phyloP scores from a whole-genome alignment of 495 filamentous ascomycete genomes.

The Xylaria telfairii region DNA sequence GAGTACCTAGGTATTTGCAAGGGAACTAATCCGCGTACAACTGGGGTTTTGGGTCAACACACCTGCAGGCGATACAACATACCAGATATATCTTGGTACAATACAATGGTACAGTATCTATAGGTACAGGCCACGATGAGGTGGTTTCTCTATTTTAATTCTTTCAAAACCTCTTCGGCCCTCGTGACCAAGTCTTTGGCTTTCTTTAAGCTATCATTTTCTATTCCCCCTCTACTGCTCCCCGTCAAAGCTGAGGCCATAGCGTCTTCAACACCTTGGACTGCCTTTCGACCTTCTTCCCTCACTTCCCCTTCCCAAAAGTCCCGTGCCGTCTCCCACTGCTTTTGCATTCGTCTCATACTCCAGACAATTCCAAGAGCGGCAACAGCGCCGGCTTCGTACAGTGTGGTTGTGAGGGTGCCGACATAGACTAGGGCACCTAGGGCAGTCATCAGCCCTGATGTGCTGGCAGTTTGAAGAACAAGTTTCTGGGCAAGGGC shows the following conservation, averaged over 20 bases:
- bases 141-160: conserved; percentile 22
- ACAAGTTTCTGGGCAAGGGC: conserved; percentile 79
- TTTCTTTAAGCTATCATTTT: conserved; percentile 7
- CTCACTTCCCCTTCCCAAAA: conserved; percentile 79
- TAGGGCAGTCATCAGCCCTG: conserved; percentile 66
- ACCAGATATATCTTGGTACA: not conserved
- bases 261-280: conserved; percentile 71
- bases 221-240: not conserved
- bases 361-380: conserved; percentile 79
- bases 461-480: conserved; percentile 72
- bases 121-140: conserved; percentile 16
- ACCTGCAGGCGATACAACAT: not conserved
- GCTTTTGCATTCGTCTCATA: conserved; percentile 73
- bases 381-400: conserved; percentile 81
- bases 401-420: conserved; percentile 56
- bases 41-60: not conserved
- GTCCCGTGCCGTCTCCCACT: conserved; percentile 74
- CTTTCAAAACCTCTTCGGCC: conserved; percentile 17
- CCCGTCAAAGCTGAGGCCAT: conserved; percentile 61
- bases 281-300: conserved; percentile 77
- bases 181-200: conserved; percentile 22
- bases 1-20: not conserved
- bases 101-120: conserved; percentile 21
- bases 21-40: not conserved
- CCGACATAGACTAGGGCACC: conserved; percentile 74